Conservation (phyloP, 306 rosid genomes). For the Prunus persica region DNA sequence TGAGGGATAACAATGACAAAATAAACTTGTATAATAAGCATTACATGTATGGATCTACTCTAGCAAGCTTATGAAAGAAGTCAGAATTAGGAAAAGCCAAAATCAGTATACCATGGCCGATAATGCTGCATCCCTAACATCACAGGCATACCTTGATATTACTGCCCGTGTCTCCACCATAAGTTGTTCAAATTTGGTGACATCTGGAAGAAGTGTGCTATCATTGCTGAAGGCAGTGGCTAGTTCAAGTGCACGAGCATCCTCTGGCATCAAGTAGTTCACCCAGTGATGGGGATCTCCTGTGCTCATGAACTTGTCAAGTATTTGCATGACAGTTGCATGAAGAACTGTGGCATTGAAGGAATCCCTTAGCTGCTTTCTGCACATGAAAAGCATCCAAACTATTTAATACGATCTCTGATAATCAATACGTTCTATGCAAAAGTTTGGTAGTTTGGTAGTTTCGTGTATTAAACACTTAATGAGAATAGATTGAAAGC, state of each 20-base stretch:
- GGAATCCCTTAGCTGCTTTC: slow-evolving; percentile 65
- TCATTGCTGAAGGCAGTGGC: slow-evolving; percentile 35
- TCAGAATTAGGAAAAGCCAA: background rate
- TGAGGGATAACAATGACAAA: background rate
- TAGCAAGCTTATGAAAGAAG: too few relatives aligned
- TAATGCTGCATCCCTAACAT: slow-evolving; percentile 4
- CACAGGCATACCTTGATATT: slow-evolving; percentile 60
- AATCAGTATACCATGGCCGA: background rate
- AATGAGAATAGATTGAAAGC: background rate
- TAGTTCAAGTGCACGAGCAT: slow-evolving; percentile 29
- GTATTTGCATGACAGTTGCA: slow-evolving; percentile 59
- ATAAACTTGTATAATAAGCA: background rate
- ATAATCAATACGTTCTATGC: background rate
- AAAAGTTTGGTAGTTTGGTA: background rate
- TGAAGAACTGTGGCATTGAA: slow-evolving; percentile 57
- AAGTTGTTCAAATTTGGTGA: slow-evolving; percentile 68
- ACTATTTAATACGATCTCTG: slow-evolving; percentile 12
- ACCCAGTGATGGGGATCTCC: slow-evolving; percentile 74
- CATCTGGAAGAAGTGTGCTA: slow-evolving; percentile 30
- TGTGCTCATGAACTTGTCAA: slow-evolving; percentile 61
- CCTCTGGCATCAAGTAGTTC: slow-evolving; percentile 75
- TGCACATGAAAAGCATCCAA: slow-evolving; percentile 42
- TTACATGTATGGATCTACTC: too few relatives aligned
- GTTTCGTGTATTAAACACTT: background rate
- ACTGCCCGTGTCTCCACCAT: slow-evolving; percentile 75